These are phyloP conservation scores for Lagenidium giganteum DNA, from an alignment of 352 stramenopile genomes.

Conservation along the genomic window DNA sequence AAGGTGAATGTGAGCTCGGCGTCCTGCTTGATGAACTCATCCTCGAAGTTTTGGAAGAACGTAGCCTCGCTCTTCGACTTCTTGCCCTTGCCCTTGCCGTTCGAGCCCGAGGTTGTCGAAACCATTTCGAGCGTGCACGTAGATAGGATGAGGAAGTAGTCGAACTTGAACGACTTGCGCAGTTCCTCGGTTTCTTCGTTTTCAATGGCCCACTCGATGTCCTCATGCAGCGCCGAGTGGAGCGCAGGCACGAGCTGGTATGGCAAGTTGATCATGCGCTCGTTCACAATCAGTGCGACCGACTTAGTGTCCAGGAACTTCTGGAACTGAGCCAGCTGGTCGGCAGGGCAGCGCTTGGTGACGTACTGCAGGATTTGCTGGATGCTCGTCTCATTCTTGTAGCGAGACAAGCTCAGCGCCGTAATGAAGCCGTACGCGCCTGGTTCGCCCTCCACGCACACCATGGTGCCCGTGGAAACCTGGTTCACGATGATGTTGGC, in stretches of 20 bases:
- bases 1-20: conserved; percentile 68
- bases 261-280: conserved; percentile 84
- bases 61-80: conserved; percentile 72
- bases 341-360: conserved; percentile 60
- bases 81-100: conserved; percentile 45
- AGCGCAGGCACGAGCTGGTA: conserved; percentile 81
- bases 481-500: conserved; percentile 73
- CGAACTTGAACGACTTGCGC: conserved; percentile 66
- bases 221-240: conserved; percentile 75
- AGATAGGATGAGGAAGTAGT: conserved; percentile 79
- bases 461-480: conserved; percentile 71
- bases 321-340: conserved; percentile 43
- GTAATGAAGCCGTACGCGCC: conserved; percentile 88
- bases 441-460: conserved; percentile 71
- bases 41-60: conserved; percentile 85
- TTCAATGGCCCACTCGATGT: conserved; percentile 80
- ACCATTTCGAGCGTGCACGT: conserved; percentile 61
- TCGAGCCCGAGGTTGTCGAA: conserved; percentile 20
- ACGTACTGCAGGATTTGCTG: conserved; percentile 78
- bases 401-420: conserved; percentile 56
- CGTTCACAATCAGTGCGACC: conserved; percentile 72
- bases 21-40: conserved; percentile 80
- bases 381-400: conserved; percentile 43
- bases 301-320: conserved; percentile 51
- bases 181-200: conserved; percentile 66